Conservation (phyloP, 768 basidiomycete species). For the Tulasnella sp. region DNA sequence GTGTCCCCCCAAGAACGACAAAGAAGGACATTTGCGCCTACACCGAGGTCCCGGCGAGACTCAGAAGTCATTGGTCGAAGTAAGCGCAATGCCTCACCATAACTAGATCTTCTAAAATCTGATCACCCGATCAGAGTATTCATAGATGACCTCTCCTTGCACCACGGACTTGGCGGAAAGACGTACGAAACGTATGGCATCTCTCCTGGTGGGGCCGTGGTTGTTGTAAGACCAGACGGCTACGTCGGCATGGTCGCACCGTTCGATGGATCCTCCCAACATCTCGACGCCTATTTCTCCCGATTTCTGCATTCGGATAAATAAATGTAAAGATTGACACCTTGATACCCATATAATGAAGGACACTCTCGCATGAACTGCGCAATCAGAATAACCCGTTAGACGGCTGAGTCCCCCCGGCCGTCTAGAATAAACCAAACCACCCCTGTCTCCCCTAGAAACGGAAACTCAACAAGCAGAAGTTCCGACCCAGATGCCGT, state of each 20-base stretch:
- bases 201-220: conserved; percentile 40
- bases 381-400: not conserved
- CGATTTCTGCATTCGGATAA: conserved; percentile 5
- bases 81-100: conserved; percentile 25
- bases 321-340: not conserved
- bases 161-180: conserved; percentile 41
- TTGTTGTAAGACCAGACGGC: conserved; percentile 57
- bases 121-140: conserved; percentile 39
- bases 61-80: conserved; percentile 57
- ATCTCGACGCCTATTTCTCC: conserved; percentile 18
- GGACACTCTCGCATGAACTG: not conserved
- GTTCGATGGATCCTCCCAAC: conserved; percentile 30
- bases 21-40: conserved; percentile 37
- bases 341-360: not conserved
- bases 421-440: not conserved
- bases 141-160: conserved; percentile 48
- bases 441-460: not conserved
- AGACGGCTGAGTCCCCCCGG: no score
- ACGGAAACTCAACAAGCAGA: not conserved
- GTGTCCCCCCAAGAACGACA: conserved; percentile 6
- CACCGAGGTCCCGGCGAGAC: conserved; percentile 40
- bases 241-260: conserved; percentile 54
- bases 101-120: not conserved
- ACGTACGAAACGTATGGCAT: conserved; percentile 55
- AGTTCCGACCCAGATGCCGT: not conserved